Base-by-base conservation (phyloP, 2,329 filamentous ascomycete species). In the Aspergillus awamori region DNA sequence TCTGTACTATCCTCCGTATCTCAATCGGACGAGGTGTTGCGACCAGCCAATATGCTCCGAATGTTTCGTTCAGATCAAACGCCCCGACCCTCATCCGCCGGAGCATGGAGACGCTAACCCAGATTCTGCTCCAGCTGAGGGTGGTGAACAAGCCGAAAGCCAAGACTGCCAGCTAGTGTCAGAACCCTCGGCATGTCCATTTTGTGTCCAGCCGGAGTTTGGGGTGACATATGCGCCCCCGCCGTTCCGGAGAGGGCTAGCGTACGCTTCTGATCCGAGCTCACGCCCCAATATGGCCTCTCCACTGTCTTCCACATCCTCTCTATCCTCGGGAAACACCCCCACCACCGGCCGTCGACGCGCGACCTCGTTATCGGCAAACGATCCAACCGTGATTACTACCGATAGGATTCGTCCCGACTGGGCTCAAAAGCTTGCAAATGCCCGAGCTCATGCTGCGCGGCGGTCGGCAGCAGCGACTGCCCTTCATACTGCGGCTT, bases 21-120 rank as follows among this genome's bases (percentile, higher is more conserved):
- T 99, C 30, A 99, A 99, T 78, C 90, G 89, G 66, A 99, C 95
- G 0, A 85, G 95, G 67, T 99, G 95, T 74, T 99, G 95, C 76
- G 93, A 97, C 70, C 95, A 99, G 74, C 84, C 91, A 5, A 98
- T 99, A 64, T 99, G 95, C 79, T 98, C 93, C 45, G 95, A 99
- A 79, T 99, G 95, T 76, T 99, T 99, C 71, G 95, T 99, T 4
- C 95, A 99, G 76, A 99, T 99, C 74, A 98, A 97, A 76, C 87
- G 95, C 45, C 89, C 93, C 4, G 94, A 99, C 66, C 93, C 93
- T 8, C 92, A 97, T 74, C 87, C 93, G 41, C 92, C 92, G 1
- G 92, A 97, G 74, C 91, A 95, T 71, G 84, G 84, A 28, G 76
- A 80, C 53, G 65, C 73, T 48, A 80, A 83, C 59, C 73, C 78